Evolutionary conservation across 208 protist genomes (phyloP).

Genomic region (Crithidia expoeki): DNA sequence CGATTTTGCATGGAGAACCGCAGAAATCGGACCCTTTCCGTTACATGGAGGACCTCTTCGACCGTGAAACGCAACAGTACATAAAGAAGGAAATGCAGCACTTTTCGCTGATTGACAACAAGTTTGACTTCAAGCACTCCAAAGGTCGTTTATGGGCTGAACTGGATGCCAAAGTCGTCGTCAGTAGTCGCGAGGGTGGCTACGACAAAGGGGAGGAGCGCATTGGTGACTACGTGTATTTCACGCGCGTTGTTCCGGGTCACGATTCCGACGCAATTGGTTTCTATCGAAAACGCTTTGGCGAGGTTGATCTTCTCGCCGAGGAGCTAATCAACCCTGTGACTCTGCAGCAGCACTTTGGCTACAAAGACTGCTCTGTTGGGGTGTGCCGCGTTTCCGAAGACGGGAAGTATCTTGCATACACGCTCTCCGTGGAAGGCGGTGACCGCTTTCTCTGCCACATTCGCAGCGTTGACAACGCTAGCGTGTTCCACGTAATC

Average conservation of each 20-base stretch:
- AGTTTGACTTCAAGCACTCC: conserved; percentile 87
- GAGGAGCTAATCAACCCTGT: conserved; percentile 92
- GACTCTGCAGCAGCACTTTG: conserved; percentile 87
- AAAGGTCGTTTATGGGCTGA: conserved; percentile 87
- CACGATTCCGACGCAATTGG: conserved; percentile 77
- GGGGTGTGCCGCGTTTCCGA: conserved; percentile 90
- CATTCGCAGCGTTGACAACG: conserved; percentile 89
- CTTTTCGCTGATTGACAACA: conserved; percentile 65
- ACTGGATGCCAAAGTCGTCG: conserved; percentile 84
- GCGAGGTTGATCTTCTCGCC: conserved; percentile 83
- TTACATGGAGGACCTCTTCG: conserved; percentile 91
- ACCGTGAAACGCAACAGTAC: conserved; percentile 75
- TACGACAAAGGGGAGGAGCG: conserved; percentile 93
- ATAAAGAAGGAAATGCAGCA: conserved; percentile 75
- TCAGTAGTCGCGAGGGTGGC: conserved; percentile 85
- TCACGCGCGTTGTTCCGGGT: conserved; percentile 79
- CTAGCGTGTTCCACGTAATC: conserved; percentile 90
- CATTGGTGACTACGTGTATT: conserved; percentile 92
- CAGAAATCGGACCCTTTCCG: conserved; percentile 76
- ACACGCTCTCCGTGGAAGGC: conserved; percentile 90
- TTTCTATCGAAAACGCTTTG: conserved; percentile 90
- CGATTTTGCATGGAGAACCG: conserved; percentile 57
- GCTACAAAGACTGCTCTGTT: conserved; percentile 86
- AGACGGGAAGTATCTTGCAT: conserved; percentile 87
- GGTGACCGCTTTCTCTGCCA: conserved; percentile 92